Evolutionary conservation across 768 basidiomycete genomes (phyloP).

Genomic region (Solioccasus polychromus): DNA sequence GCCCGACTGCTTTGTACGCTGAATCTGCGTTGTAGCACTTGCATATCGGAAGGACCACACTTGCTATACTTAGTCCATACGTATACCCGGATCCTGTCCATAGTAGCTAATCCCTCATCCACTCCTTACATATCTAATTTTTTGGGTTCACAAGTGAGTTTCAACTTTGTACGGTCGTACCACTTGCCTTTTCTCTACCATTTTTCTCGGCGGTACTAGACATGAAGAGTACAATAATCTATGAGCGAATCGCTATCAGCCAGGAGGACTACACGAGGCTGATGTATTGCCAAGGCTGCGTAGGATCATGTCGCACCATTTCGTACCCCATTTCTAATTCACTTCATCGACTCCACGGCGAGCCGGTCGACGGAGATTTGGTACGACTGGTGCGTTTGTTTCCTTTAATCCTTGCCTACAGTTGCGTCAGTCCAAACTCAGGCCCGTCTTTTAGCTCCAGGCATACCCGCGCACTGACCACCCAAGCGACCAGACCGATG

Average conservation of each 20-base stretch:
- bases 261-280: slow-evolving; percentile 27
- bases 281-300: slow-evolving; percentile 11
- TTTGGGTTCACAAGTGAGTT: too few species aligned
- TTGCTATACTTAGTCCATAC: slow-evolving; percentile 10
- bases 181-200: too few species aligned
- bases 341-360: not conserved
- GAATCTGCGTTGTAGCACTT: slow-evolving; percentile 7
- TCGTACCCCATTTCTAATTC: slow-evolving; percentile 10
- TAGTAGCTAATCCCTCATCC: slow-evolving; percentile 9
- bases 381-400: not conserved
- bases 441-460: not conserved
- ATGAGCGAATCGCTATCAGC: slow-evolving; percentile 13
- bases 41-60: slow-evolving; percentile 1
- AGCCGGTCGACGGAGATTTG: not conserved
- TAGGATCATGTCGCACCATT: slow-evolving; percentile 8
- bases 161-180: too few species aligned
- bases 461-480: not conserved
- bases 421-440: not conserved
- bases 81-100: slow-evolving; percentile 22
- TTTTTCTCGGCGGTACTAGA: too few species aligned
- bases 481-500: not conserved
- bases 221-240: too few species aligned
- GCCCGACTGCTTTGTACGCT: not conserved
- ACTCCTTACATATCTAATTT: slow-evolving; percentile 4
- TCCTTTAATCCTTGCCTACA: not conserved